Base-by-base conservation (phyloP, 2,329 filamentous ascomycete genomes). In the Botrytis squamosa region DNA sequence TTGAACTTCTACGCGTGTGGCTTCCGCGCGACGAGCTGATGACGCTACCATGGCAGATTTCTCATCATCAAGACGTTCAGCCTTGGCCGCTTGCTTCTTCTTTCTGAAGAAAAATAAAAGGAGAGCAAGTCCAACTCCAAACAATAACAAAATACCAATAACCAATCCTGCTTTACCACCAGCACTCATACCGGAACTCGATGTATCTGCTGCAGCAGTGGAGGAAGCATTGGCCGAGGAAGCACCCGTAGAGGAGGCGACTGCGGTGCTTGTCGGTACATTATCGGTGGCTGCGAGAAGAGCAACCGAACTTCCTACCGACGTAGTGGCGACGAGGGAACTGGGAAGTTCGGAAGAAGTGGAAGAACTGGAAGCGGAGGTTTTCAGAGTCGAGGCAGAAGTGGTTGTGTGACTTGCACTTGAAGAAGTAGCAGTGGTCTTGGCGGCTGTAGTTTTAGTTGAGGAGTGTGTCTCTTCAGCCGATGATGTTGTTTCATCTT, bases 101-200 rank as follows among this genome's bases (percentile, higher is more conserved):
- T 84, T 86, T 78, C 88, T 91, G 81, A 94, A 88, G 75, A 93
- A 82, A 82, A 97, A 90, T 80, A 93, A 91, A 33, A 92, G 85
- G 36, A 92, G 81, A n/a, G 90, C 84, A 44, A 90, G 88, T 40
- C 96, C 81, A 3, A 91, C 82, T 46, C 91, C 88, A 40, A 97
- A 78, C 67, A 88, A 89, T 10, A 91, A 85, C 46, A 98, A 83
- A 66, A 97, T 89, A 79, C 94, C 95, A 80, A 98, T 90, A 9
- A 92, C 93, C 75, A 98, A 88, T 75, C 96, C 96, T 62, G 94
- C 95, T 86, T 89, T 75, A 83, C 88, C 74, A 81, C 85, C 81
- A 84, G 87, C 73, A 59, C 78, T 80, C 80, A 82, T 81, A 20
- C 80, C 79, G n/a, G 71, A 66, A 40, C 70, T 67, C 25, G 65